Base-by-base conservation (phyloP, 2,329 filamentous ascomycete species). In the Triangularia verruculosa region DNA sequence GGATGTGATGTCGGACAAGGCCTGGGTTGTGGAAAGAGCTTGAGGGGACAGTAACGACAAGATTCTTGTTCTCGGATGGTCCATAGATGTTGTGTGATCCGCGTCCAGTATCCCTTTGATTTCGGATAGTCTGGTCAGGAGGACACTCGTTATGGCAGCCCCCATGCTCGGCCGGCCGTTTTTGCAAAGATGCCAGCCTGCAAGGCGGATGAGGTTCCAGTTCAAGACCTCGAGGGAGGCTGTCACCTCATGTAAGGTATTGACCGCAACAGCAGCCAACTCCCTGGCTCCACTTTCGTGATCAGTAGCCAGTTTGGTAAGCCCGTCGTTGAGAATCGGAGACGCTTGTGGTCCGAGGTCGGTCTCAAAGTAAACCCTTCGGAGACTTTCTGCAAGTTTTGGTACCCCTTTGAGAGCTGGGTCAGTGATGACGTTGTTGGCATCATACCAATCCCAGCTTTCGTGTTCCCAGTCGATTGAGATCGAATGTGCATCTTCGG, bases 121-220 rank as follows among this genome's bases (percentile, higher is more conserved):
- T 3, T 71, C 68, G 12, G 74, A 71, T 34, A 89, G 74, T 2
- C 78, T 78, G 12, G 76, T 74, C 4, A 86, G 72, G 9, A 87
- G 64, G 11, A 77, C 78, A 54, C 75, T 78, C 43, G 85, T 76
- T 27, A 89, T 86, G 1, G 86, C 82, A 0, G 86, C 83, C 0
- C 82, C 82, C 86, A 90, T 90, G 71, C 83, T 87, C 66, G 87
- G 85, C n/a, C 86, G 80, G 0, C 86, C 85, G 61, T 87, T 86
- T 69, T 87, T 87, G 74, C 83, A 86, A 1, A 90, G 75, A 72
- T 89, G 84, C 83, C 88, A 90, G 2, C 81, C 84, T 1, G 78
- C 79, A 76, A 84, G 80, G 13, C 84, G 78, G n/a, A 83, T 72
- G 27, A 78, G 79, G 25, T 72, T 73, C 86, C 86, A 90, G 24